Evolutionary conservation across 192 early-diverging fungal genomes (phyloP).

Genomic region (Phycomyces blakesleeanus): DNA sequence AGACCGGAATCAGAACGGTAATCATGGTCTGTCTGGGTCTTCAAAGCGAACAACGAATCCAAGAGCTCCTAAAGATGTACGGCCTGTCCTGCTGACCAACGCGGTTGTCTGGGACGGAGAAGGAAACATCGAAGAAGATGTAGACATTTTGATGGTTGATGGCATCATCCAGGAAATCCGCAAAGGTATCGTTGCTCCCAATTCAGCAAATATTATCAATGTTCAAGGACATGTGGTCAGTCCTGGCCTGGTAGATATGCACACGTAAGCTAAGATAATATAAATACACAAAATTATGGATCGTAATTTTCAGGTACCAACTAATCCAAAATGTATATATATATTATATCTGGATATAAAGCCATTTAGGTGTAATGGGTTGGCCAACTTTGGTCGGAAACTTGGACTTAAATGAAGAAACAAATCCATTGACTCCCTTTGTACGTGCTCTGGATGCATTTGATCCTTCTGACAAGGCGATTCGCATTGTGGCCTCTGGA

Average conservation of each 20-base stretch:
- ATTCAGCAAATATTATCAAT: slow-evolving; percentile 33
- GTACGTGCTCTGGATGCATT: slow-evolving; percentile 67
- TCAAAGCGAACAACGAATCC: slow-evolving; percentile 5
- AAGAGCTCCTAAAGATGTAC: slow-evolving; percentile 4
- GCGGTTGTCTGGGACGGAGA: slow-evolving; percentile 36
- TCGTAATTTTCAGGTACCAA: too few species aligned
- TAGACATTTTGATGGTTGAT: slow-evolving; percentile 40
- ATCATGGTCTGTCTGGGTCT: not conserved
- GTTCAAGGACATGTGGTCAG: slow-evolving; percentile 51
- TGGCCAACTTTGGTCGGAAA: slow-evolving; percentile 58
- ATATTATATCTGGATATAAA: slow-evolving; percentile 8
- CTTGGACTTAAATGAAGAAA: slow-evolving; percentile 64
- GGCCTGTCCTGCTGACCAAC: slow-evolving; percentile 19
- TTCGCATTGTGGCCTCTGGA: slow-evolving; percentile 58
- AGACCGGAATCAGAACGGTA: too few species aligned
- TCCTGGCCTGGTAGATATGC: slow-evolving; percentile 58
- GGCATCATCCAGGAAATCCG: slow-evolving; percentile 40
- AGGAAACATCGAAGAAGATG: slow-evolving; percentile 19
- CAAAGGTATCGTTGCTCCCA: slow-evolving; percentile 11
- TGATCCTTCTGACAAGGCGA: slow-evolving; percentile 58
- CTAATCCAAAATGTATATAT: too few species aligned
- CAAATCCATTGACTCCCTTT: slow-evolving; percentile 56
- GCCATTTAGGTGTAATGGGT: slow-evolving; percentile 62
- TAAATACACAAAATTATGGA: not conserved
- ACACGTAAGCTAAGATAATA: slow-evolving; percentile 11